These are phyloP conservation scores for Ophiostoma triangulosporum DNA, from an alignment of 2,329 filamentous ascomycete species.

Conservation along the genomic window DNA sequence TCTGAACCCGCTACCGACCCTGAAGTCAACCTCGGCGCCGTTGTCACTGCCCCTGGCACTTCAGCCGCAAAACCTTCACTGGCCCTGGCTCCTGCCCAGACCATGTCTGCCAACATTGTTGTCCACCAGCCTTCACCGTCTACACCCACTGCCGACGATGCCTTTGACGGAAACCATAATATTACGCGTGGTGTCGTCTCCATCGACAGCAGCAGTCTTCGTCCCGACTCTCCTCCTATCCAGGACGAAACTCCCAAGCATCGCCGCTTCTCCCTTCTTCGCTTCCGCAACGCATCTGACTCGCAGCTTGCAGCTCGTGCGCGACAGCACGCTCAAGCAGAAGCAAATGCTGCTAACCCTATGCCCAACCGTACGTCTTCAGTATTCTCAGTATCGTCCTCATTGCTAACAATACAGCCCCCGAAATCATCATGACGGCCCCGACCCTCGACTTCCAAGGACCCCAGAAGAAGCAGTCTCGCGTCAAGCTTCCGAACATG, in stretches of 20 bases:
- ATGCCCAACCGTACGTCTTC: conserved; percentile 41
- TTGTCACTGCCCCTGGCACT: conserved; percentile 16
- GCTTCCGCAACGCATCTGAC: conserved; percentile 86
- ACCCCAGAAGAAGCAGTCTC: conserved; percentile 41
- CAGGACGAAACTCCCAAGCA: conserved; percentile 44
- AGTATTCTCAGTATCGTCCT: not conserved
- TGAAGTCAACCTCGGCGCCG: conserved; percentile 9
- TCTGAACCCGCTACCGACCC: not conserved
- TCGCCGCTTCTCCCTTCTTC: conserved; percentile 56
- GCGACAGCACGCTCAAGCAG: conserved; percentile 47
- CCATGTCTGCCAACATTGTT: not conserved
- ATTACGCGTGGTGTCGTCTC: conserved; percentile 16
- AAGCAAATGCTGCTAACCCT: conserved; percentile 39
- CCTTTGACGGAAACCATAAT: conserved; percentile 17
- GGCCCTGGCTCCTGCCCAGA: not conserved
- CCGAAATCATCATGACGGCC: conserved; percentile 80
- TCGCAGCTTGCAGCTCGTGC: conserved; percentile 68
- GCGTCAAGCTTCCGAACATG: conserved; percentile 39
- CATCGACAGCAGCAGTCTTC: conserved; percentile 17
- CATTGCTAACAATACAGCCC: conserved; percentile 30
- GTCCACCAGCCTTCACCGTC: not conserved
- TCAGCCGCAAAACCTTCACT: conserved; percentile 10
- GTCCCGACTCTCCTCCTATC: conserved; percentile 35
- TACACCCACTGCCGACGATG: conserved; percentile 13
- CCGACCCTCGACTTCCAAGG: conserved; percentile 54